phyloP scores from a whole-genome alignment of 2,329 filamentous ascomycete species.

The Lachnellula hyalina region DNA sequence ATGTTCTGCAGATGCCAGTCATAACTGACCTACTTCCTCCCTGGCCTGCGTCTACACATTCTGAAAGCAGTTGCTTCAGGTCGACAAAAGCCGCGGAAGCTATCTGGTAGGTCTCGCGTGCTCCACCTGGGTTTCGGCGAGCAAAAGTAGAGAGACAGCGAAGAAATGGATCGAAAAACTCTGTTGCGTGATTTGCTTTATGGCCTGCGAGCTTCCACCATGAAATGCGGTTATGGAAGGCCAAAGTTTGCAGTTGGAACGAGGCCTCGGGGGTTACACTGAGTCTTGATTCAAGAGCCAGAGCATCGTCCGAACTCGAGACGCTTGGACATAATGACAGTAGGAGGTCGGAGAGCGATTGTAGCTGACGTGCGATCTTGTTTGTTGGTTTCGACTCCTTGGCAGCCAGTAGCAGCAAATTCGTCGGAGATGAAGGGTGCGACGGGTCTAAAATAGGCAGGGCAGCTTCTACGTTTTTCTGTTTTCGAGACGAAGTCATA shows the following conservation, averaged over 20 bases:
- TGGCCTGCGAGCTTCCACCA: constrained; percentile 64
- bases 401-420: constrained; percentile 45
- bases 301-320: constrained; percentile 55
- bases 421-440: constrained; percentile 51
- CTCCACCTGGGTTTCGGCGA: constrained; percentile 39
- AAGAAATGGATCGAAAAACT: constrained; percentile 59
- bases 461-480: constrained; percentile 52
- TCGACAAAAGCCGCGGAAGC: constrained; percentile 17
- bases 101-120: constrained; percentile 19
- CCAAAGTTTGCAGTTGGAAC: constrained; percentile 59
- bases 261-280: constrained; percentile 52
- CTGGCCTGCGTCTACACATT: constrained; percentile 16
- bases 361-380: constrained; percentile 61
- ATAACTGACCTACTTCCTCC: constrained; percentile 12
- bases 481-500: constrained; percentile 54
- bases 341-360: constrained; percentile 59
- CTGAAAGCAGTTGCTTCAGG: constrained; percentile 18
- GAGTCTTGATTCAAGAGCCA: constrained; percentile 47
- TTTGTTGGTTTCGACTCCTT: constrained; percentile 40
- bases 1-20: constrained; percentile 39
- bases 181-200: constrained; percentile 53
- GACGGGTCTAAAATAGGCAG: constrained; percentile 50
- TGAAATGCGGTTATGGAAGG: constrained; percentile 53
- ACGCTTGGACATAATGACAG: constrained; percentile 63
- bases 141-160: constrained; percentile 58